Conservation (phyloP, 306 rosid genomes). For the Castanea mollissima region DNA sequence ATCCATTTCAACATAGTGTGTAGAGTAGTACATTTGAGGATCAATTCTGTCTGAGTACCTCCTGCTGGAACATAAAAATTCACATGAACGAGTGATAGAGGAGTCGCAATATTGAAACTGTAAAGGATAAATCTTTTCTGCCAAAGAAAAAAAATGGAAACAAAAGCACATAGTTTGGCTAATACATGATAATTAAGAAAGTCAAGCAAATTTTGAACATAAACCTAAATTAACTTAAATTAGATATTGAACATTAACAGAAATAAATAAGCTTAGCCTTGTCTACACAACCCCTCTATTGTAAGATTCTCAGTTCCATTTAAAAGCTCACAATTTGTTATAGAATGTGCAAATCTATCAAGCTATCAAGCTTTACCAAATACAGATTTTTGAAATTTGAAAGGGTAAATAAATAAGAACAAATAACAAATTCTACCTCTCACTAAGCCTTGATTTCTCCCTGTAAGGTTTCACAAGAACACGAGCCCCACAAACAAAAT, state of each 20-base stretch:
- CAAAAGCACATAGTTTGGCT: neutral
- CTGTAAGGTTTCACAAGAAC: constrained; percentile 85
- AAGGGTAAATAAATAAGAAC: neutral
- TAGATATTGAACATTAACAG: neutral
- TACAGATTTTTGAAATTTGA: neutral
- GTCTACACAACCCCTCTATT: neutral
- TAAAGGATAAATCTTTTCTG: neutral
- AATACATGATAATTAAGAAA: neutral
- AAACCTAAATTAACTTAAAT: neutral
- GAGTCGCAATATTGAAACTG: neutral
- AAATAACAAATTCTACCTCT: constrained; percentile 37
- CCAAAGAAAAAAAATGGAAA: neutral
- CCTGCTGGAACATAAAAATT: constrained; percentile 39
- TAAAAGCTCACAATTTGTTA: neutral
- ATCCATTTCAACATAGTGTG: constrained; percentile 36
- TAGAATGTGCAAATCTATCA: neutral
- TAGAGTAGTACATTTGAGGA: constrained; percentile 28
- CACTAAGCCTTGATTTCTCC: constrained; percentile 68
- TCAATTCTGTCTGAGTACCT: constrained; percentile 57
- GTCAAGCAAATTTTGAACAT: neutral
- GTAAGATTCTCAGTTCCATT: neutral
- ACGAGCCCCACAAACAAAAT: constrained; percentile 66
- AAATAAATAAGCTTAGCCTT: neutral
- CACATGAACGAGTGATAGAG: neutral
- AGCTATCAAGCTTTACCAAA: neutral